These are phyloP conservation scores for Corymbia maculata DNA, from an alignment of 345 rosid species.

Conservation along the genomic window DNA sequence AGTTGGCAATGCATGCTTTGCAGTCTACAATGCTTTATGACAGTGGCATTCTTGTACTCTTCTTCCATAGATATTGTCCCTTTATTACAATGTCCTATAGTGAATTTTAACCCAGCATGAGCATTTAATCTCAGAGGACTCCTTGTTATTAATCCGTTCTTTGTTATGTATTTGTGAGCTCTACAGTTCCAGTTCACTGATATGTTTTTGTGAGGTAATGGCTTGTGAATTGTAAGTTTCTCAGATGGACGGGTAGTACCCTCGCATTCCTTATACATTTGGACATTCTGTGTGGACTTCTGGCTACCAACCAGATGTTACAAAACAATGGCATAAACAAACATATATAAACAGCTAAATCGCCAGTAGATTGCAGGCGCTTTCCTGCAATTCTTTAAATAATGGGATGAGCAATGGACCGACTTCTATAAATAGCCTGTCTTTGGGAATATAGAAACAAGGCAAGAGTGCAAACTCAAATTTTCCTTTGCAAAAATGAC, in stretches of 20 bases:
- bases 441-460: background rate
- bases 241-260: background rate
- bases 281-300: background rate
- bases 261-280: background rate
- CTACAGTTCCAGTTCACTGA: background rate
- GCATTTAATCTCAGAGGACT: background rate
- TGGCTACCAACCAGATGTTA: background rate
- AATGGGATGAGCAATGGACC: background rate
- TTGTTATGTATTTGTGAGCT: background rate
- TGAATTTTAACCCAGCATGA: too few species aligned
- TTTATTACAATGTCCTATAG: too few species aligned
- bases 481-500: background rate
- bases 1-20: background rate
- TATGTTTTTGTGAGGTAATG: background rate
- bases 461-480: background rate
- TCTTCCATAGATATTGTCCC: background rate
- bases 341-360: background rate
- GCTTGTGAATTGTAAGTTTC: background rate
- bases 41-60: background rate
- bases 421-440: background rate
- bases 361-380: background rate
- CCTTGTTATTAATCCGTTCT: background rate
- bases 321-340: background rate
- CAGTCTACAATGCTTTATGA: background rate
- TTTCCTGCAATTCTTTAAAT: background rate